phyloP scores from a whole-genome alignment of 2,329 filamentous ascomycete genomes.

The Hypoxylon sp. region DNA sequence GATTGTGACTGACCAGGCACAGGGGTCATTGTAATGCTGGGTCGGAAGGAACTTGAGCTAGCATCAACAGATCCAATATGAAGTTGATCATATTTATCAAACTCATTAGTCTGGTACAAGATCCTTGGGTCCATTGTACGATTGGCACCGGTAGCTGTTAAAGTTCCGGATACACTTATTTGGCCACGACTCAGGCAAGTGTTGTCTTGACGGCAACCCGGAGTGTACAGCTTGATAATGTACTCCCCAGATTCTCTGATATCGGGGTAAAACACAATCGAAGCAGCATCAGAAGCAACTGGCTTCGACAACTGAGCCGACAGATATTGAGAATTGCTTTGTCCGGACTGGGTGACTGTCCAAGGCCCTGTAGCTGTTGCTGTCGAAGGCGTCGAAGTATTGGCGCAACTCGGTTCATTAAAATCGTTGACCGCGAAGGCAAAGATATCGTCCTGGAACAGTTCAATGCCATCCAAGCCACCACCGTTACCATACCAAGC shows the following conservation, averaged over 20 bases:
- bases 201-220: constrained; percentile 85
- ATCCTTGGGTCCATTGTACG: constrained; percentile 68
- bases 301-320: constrained; percentile 73
- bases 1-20: constrained; percentile 69
- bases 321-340: constrained; percentile 83
- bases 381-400: constrained; percentile 73
- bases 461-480: constrained; percentile 86
- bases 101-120: constrained; percentile 92
- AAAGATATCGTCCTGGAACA: constrained; percentile 88
- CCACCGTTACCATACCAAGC: constrained; percentile 89
- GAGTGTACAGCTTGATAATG: constrained; percentile 90
- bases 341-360: constrained; percentile 75
- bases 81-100: constrained; percentile 95
- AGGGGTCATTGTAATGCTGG: constrained; percentile 83
- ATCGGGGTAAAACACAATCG: constrained; percentile 85
- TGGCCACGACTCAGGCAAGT: constrained; percentile 83
- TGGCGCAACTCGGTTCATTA: constrained; percentile 88
- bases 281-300: constrained; percentile 71
- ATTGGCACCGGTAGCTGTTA: constrained; percentile 66
- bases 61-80: constrained; percentile 89
- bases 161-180: constrained; percentile 83
- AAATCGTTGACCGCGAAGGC: constrained; percentile 88
- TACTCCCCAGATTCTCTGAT: constrained; percentile 93
- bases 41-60: constrained; percentile 79
- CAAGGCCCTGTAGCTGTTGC: constrained; percentile 82